Conservation (phyloP, 2,329 filamentous ascomycete species). For the Fusarium protoensiforme region DNA sequence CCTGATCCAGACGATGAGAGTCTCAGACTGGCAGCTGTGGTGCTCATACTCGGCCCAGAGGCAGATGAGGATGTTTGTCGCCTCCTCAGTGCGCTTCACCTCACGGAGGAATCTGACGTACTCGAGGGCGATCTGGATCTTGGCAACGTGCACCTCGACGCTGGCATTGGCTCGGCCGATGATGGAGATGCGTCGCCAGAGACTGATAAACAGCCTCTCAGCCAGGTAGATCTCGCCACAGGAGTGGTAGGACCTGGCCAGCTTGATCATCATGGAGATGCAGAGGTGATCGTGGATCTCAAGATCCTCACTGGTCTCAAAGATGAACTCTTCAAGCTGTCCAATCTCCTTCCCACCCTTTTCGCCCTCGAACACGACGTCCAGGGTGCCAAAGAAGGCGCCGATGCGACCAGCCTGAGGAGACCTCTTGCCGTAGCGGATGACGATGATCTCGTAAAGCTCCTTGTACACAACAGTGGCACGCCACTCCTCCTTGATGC, state of each 20-base stretch:
- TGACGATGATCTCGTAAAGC: slow-evolving; percentile 48
- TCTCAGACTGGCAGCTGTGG: slow-evolving; percentile 45
- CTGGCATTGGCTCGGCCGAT: slow-evolving; percentile 44
- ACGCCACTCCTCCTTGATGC: slow-evolving; percentile 48
- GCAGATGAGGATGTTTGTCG: slow-evolving; percentile 52
- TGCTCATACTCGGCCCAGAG: slow-evolving; percentile 55
- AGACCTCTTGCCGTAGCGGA: slow-evolving; percentile 48
- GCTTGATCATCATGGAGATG: slow-evolving; percentile 48
- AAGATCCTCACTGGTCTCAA: slow-evolving; percentile 50
- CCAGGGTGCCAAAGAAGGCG: slow-evolving; percentile 47
- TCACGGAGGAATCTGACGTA: slow-evolving; percentile 50
- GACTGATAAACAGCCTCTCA: slow-evolving; percentile 52
- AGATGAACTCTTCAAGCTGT: slow-evolving; percentile 48
- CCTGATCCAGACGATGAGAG: slow-evolving; percentile 49
- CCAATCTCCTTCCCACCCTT: slow-evolving; percentile 39
- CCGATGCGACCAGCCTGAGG: slow-evolving; percentile 43
- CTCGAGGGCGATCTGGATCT: slow-evolving; percentile 52
- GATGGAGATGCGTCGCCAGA: slow-evolving; percentile 53
- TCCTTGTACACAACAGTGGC: slow-evolving; percentile 48
- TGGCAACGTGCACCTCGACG: slow-evolving; percentile 49
- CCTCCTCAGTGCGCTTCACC: slow-evolving; percentile 48
- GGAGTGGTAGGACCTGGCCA: slow-evolving; percentile 49
- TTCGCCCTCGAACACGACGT: slow-evolving; percentile 47
- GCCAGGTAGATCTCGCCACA: slow-evolving; percentile 48
- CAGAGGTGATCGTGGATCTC: slow-evolving; percentile 47